Conservation (phyloP, 1,284 basidiomycete genomes). For the Leccinum pallidistipes region DNA sequence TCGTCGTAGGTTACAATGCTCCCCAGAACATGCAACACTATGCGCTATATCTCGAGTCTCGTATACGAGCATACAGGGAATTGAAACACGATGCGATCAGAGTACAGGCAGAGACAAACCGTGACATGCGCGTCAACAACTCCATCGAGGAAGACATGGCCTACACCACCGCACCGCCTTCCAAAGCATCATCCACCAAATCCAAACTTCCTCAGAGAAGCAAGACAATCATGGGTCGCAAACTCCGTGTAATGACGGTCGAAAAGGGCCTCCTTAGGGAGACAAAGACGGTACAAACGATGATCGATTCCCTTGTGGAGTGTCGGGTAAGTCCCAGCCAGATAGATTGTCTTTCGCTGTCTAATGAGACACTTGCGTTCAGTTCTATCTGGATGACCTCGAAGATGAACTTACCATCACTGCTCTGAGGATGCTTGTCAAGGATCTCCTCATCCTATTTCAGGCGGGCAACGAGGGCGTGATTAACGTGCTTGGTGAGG, state of each 20-base stretch:
- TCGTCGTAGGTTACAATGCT: conserved; percentile 68
- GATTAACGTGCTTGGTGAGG: conserved; percentile 88
- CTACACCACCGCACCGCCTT: conserved; percentile 30
- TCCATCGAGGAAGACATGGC: conserved; percentile 57
- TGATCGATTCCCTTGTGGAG: conserved; percentile 85
- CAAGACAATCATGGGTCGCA: conserved; percentile 79
- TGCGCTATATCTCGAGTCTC: conserved; percentile 85
- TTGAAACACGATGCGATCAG: conserved; percentile 93
- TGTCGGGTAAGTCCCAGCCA: conserved; percentile 63
- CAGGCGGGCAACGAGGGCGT: conserved; percentile 98
- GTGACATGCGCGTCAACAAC: conserved; percentile 69
- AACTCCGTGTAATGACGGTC: conserved; percentile 89
- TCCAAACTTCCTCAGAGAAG: conserved; percentile 50
- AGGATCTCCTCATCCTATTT: conserved; percentile 94
- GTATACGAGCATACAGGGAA: conserved; percentile 88
- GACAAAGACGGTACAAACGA: conserved; percentile 86
- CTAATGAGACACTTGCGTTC: conserved; percentile 3
- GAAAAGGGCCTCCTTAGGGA: conserved; percentile 95
- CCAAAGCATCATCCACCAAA: conserved; percentile 29
- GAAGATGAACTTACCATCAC: conserved; percentile 91
- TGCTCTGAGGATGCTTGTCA: conserved; percentile 93
- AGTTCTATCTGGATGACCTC: conserved; percentile 94
- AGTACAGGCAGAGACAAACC: conserved; percentile 88
- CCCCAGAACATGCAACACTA: conserved; percentile 89
- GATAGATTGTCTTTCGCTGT: neutral